Evolutionary conservation across 495 filamentous ascomycete genomes (phyloP), one percentile per base, ranked within the genome.

Genomic region (Hyaloscypha variabilis): DNA sequence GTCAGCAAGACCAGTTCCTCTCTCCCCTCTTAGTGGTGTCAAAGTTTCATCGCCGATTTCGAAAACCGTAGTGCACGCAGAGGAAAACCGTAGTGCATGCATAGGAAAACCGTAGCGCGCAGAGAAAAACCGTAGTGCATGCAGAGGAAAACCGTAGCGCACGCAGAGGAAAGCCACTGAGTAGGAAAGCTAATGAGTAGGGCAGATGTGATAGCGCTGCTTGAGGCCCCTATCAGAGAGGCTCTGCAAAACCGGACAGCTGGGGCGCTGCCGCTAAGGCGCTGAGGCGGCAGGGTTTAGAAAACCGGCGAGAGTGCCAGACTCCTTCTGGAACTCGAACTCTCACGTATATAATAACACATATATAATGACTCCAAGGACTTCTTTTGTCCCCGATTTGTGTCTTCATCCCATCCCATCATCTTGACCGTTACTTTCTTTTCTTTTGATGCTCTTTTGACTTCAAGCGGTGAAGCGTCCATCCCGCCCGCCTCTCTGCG

Each of bases 121-220:
- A 53, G 50, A 53, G 50, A 23, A 53, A 46, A 53, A 53, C 50
- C 50, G 50, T n/a, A n/a, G n/a, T n/a, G n/a, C n/a, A n/a, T n/a
- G n/a, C n/a, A n/a, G n/a, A n/a, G n/a, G 50, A 46, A 19, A 19
- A 46, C 19, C 14, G 21, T 53, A 23, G 17, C 8, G 21, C n/a
- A n/a, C 6, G 50, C 50, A 53, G 50, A 53, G 50, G 21, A 53
- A 46, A 53, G 25, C 50, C 50, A n/a, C n/a, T n/a, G n/a, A n/a
- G n/a, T n/a, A n/a, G n/a, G n/a, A n/a, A n/a, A n/a, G n/a, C n/a
- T n/a, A n/a, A 23, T 23, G 50, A 53, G 50, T 23, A 53, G 8
- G 50, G 50, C 6, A 46, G 39, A 8, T 10, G 39, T 19, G 39
- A 53, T 8, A 53, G 50, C 50, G 8, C 8, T 23, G 21, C 25